Evolutionary conservation across 2,329 filamentous ascomycete genomes (phyloP).

Genomic region (Biscogniauxia mediterranea): DNA sequence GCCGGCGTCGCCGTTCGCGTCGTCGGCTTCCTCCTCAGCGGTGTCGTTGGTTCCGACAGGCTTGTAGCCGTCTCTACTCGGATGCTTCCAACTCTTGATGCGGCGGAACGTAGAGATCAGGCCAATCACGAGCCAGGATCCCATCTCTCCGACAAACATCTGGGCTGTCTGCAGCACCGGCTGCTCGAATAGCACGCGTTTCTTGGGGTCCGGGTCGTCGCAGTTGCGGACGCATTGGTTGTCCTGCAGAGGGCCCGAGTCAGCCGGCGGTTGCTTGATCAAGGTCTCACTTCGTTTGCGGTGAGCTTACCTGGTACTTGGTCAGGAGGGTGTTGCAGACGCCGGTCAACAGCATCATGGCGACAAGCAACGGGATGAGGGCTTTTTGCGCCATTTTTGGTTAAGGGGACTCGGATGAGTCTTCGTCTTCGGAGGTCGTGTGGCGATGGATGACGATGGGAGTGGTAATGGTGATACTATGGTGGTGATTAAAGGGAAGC

Average conservation of each 20-base stretch:
- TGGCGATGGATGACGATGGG: conserved; percentile 9
- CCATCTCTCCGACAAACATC: conserved; percentile 97
- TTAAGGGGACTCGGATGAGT: conserved; percentile 3
- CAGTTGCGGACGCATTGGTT: conserved; percentile 97
- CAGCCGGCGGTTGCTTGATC: conserved; percentile 4
- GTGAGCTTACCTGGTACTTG: conserved; percentile 78
- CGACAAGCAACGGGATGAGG: conserved; percentile 80
- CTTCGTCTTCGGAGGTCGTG: background rate
- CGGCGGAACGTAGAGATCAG: conserved; percentile 64
- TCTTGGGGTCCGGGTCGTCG: conserved; percentile 63
- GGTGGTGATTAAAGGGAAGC: background rate
- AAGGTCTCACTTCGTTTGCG: too few relatives aligned
- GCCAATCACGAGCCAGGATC: conserved; percentile 89
- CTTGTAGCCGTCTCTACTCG: conserved; percentile 59
- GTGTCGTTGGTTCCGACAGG: conserved; percentile 55
- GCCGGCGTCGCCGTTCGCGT: conserved; percentile 44
- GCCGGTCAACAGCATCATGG: conserved; percentile 94
- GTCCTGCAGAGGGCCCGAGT: conserved; percentile 55
- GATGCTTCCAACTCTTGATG: conserved; percentile 45
- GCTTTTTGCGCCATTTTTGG: conserved; percentile 65
- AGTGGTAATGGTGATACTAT: conserved; percentile 4
- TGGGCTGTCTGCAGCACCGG: conserved; percentile 94
- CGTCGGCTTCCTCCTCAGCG: conserved; percentile 37
- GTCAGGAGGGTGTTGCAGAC: conserved; percentile 96
- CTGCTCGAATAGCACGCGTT: conserved; percentile 79